A percentile compares a stretch with the other conserved stretches of the same genome.
phyloP scores from a whole-genome alignment of 2,329 filamentous ascomycete genomes.

The Pseudogymnoascus sp. region DNA sequence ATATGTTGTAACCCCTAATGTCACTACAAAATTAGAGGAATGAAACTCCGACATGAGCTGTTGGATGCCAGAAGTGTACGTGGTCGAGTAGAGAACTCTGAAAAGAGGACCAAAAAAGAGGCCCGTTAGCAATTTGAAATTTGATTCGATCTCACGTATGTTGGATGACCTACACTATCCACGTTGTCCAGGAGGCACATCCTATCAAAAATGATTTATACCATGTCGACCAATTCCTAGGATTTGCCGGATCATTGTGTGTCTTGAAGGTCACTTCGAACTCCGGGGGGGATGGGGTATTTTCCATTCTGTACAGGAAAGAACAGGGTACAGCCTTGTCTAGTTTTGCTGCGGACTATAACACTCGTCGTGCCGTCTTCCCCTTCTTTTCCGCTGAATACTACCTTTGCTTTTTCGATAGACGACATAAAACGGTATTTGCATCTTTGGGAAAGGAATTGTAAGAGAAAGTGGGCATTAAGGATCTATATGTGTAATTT shows the following conservation, averaged over 20 bases:
- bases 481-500: neutral
- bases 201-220: slow-evolving; percentile 31
- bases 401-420: neutral
- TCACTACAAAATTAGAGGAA: slow-evolving; percentile 50
- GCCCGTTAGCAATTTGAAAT: slow-evolving; percentile 33
- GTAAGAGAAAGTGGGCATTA: neutral
- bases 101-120: slow-evolving; percentile 18
- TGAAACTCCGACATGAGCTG: slow-evolving; percentile 62
- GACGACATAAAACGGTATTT: neutral
- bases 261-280: slow-evolving; percentile 68
- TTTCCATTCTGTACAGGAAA: neutral
- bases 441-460: neutral
- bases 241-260: slow-evolving; percentile 50
- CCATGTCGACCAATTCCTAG: slow-evolving; percentile 57
- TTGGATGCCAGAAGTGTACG: slow-evolving; percentile 64
- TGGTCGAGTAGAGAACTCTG: slow-evolving; percentile 63
- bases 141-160: slow-evolving; percentile 38
- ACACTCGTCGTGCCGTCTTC: neutral
- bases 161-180: slow-evolving; percentile 32
- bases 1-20: slow-evolving; percentile 71
- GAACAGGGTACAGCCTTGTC: neutral
- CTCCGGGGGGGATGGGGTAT: slow-evolving; percentile 35
- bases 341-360: neutral
- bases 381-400: neutral
- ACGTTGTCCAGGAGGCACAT: slow-evolving; percentile 30